Evolutionary conservation across 192 early-diverging fungal genomes (phyloP).

Genomic region (Coemansia sp.): DNA sequence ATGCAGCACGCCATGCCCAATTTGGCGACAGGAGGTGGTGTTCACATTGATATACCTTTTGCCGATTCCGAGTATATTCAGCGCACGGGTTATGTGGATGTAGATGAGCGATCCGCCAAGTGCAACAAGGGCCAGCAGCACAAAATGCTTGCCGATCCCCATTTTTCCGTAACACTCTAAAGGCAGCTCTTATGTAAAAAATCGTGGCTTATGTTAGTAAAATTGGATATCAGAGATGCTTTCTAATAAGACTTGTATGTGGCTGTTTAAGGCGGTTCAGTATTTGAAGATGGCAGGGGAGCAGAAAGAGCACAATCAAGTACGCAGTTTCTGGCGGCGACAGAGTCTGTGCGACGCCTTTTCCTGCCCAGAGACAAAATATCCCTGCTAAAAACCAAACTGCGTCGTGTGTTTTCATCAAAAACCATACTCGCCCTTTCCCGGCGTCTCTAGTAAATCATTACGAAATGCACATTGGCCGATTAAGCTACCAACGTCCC

Average conservation of each 20-base stretch:
- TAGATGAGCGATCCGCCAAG: neutral
- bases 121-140: neutral
- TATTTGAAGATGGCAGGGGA: neutral
- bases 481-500: neutral
- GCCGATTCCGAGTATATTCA: conserved; percentile 24
- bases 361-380: neutral
- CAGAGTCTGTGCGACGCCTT: neutral
- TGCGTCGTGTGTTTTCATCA: too few species aligned
- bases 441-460: neutral
- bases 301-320: neutral
- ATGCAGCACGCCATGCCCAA: conserved; percentile 39
- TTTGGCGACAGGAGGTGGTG: conserved; percentile 43
- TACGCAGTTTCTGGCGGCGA: neutral
- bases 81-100: conserved; percentile 10
- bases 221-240: neutral
- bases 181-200: neutral
- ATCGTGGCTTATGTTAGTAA: neutral
- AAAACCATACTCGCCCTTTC: neutral
- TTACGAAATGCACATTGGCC: neutral
- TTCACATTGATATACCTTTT: conserved; percentile 27
- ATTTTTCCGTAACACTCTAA: neutral
- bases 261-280: neutral
- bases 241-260: neutral
- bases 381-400: too few species aligned
- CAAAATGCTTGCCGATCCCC: neutral